phyloP scores from a whole-genome alignment of 805 yeast species.

The Ogataea neopini region DNA sequence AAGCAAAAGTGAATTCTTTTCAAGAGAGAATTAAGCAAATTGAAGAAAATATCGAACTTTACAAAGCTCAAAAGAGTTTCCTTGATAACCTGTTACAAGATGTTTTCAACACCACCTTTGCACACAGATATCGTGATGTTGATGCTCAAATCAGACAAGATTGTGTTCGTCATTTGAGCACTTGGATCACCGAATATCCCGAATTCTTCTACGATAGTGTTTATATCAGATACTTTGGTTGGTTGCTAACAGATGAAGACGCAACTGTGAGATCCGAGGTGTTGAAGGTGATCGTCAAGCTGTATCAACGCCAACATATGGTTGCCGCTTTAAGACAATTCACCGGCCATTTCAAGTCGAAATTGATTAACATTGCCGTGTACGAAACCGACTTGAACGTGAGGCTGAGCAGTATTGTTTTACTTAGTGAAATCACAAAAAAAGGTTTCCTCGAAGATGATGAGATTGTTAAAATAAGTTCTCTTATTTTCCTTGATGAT shows the following conservation, averaged over 20 bases:
- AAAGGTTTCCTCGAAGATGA: constrained; percentile 65
- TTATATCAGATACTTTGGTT: constrained; percentile 76
- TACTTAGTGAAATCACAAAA: constrained; percentile 56
- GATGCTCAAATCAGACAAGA: constrained; percentile 72
- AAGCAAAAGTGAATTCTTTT: constrained; percentile 33
- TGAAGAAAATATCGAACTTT: constrained; percentile 41
- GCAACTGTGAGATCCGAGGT: constrained; percentile 65
- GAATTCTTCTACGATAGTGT: constrained; percentile 68
- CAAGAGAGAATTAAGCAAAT: constrained; percentile 49
- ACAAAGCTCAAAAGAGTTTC: constrained; percentile 51
- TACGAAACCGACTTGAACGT: constrained; percentile 58
- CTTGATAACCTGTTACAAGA: constrained; percentile 62
- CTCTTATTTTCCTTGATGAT: constrained; percentile 33
- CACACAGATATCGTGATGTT: constrained; percentile 77
- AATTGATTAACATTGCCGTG: constrained; percentile 63
- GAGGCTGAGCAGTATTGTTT: constrained; percentile 48
- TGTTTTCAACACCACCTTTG: constrained; percentile 63
- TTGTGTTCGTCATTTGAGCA: constrained; percentile 62
- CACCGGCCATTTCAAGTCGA: constrained; percentile 67
- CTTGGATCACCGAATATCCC: constrained; percentile 72
- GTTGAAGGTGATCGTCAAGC: constrained; percentile 50
- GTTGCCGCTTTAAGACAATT: constrained; percentile 75
- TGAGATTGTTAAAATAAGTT: constrained; percentile 39
- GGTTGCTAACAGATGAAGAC: constrained; percentile 77
- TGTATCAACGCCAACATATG: constrained; percentile 45